A percentile compares a stretch with the other conserved stretches of the same genome.
Evolutionary conservation across 192 early-diverging fungal genomes (phyloP).

Genomic region (Umbelopsis sp.): DNA sequence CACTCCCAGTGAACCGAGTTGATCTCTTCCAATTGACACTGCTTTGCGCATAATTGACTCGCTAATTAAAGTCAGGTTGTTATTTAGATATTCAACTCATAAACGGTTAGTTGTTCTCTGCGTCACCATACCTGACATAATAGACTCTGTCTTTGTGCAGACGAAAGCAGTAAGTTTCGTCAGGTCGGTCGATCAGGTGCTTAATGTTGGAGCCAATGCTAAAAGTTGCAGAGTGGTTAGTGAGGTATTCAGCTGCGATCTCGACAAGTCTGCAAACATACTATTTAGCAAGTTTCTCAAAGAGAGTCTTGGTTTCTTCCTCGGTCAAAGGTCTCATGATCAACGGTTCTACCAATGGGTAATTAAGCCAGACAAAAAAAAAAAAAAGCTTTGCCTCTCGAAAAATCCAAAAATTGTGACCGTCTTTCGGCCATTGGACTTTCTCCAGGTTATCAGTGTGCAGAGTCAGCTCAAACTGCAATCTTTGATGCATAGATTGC

Average conservation of each 20-base stretch:
- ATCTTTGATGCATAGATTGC: constrained; percentile 14
- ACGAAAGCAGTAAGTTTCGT: constrained; percentile 97
- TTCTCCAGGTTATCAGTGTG: not conserved
- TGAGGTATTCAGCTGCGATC: not conserved
- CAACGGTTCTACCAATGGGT: not conserved
- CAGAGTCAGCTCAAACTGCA: not conserved
- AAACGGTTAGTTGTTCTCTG: too few relatives aligned
- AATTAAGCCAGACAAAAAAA: constrained; percentile 31
- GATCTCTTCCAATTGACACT: constrained; percentile 78
- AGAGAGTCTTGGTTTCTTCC: constrained; percentile 96
- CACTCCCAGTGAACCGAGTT: constrained; percentile 89
- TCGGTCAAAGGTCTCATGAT: constrained; percentile 95
- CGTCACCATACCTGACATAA: constrained; percentile 77
- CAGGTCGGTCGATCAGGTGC: constrained; percentile 91
- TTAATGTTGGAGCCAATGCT: constrained; percentile 96
- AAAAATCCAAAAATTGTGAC: constrained; percentile 12
- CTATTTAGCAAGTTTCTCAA: constrained; percentile 98
- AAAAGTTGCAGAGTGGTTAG: constrained; percentile 11
- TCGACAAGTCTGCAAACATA: constrained; percentile 38
- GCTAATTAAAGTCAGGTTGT: constrained; percentile 25
- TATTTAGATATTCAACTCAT: too few relatives aligned
- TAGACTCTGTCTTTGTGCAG: constrained; percentile 95
- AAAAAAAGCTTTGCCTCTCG: constrained; percentile 11
- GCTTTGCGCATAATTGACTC: constrained; percentile 93
- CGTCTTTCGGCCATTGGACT: not conserved